phyloP scores from a whole-genome alignment of 352 stramenopile species.

The Globisporangium emineosum region DNA sequence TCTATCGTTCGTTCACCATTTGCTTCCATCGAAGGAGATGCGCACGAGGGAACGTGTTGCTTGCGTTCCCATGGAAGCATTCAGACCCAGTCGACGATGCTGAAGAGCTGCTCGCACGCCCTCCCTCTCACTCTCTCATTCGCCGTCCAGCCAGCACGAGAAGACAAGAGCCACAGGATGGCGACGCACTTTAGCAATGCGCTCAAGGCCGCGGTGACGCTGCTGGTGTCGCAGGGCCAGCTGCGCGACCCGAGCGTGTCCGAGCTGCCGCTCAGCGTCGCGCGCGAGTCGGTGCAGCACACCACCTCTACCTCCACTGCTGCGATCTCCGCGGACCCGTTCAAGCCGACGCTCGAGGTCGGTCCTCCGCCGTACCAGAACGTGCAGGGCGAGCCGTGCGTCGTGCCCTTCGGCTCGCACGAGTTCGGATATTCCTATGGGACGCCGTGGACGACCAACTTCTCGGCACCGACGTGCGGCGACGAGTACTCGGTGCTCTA shows the following conservation, averaged over 20 bases:
- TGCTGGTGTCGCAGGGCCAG: conserved; percentile 34
- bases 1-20: not conserved
- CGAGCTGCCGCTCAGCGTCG: conserved; percentile 8
- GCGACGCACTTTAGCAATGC: conserved; percentile 13
- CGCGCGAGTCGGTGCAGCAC: conserved; percentile 10
- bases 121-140: not conserved
- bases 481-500: conserved; percentile 50
- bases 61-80: not conserved
- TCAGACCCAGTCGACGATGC: not conserved
- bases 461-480: conserved; percentile 38
- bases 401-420: conserved; percentile 45
- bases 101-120: no score
- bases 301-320: not conserved
- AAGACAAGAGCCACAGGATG: conserved; percentile 1
- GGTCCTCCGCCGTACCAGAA: conserved; percentile 38
- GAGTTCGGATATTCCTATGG: conserved; percentile 58
- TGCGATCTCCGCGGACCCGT: conserved; percentile 9
- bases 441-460: conserved; percentile 40
- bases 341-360: conserved; percentile 41
- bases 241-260: conserved; percentile 16
- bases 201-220: conserved; percentile 26
- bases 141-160: not conserved
- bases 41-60: not conserved
- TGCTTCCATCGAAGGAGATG: not conserved
- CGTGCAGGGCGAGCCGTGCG: conserved; percentile 35